Conservation (phyloP, 2,329 filamentous ascomycete genomes). For the Diaporthe longicolla region DNA sequence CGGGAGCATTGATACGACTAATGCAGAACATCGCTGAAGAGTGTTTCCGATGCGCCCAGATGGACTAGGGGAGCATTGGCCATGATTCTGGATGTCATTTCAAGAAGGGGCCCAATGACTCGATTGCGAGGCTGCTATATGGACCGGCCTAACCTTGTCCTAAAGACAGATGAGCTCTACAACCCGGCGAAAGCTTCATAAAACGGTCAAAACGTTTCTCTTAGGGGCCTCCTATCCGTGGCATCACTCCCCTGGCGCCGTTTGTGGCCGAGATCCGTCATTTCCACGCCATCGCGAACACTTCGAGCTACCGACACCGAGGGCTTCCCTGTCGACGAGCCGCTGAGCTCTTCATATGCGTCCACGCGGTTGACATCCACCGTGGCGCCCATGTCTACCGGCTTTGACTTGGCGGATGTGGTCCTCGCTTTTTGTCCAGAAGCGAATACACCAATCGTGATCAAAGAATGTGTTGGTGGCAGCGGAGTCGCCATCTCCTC, state of each 20-base stretch:
- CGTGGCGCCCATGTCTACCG: neutral
- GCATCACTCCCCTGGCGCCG: slow-evolving; percentile 23
- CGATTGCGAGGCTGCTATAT: neutral
- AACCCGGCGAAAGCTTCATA: neutral
- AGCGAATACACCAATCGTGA: neutral
- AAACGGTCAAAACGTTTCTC: slow-evolving; percentile 22
- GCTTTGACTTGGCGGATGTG: neutral
- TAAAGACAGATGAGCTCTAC: neutral
- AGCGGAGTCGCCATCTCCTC: neutral
- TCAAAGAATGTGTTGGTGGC: neutral
- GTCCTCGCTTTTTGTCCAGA: neutral
- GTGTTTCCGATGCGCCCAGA: slow-evolving; percentile 1
- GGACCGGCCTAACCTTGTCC: neutral
- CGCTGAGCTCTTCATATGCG: neutral
- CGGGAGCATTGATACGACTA: slow-evolving; percentile 9
- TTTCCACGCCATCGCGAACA: neutral
- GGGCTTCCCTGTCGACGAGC: neutral
- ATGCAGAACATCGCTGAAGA: slow-evolving; percentile 10
- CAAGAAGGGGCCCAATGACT: neutral
- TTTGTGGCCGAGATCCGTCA: slow-evolving; percentile 18
- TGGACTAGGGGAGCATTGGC: neutral
- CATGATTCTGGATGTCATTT: neutral
- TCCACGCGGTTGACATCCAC: neutral
- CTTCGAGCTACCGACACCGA: neutral
- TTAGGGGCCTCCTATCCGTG: slow-evolving; percentile 15